Base-by-base conservation (phyloP, 2,329 filamentous ascomycete genomes). In the Fusarium tuaranense region DNA sequence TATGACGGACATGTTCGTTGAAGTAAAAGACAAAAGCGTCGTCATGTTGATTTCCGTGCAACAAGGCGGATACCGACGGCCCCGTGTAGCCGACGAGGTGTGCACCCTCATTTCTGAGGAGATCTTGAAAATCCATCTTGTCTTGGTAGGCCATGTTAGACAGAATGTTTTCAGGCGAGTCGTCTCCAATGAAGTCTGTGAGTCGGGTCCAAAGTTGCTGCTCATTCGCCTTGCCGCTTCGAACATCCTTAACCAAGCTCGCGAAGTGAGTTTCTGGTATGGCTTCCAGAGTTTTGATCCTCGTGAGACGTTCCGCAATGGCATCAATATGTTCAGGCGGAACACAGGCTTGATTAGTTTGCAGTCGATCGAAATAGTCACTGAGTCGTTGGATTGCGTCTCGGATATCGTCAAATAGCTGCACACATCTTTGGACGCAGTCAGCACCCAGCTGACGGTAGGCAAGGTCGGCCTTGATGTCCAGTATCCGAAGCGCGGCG, bases 1-100 rank as follows among this genome's bases (percentile, higher is more conserved):
- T 48, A 22, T 38, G 46, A 53, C 65, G 65, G 34, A 67, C 48
- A 36, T 63, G 46, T 14, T 63, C 30, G 22, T 67, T 63, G 36
- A 67, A 67, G 58, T 67, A 63, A 38, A 63, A 57, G 16, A 68
- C 20, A 58, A 39, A 59, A 10, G 51, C 48, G 22, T 68, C 48
- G 14, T 58, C 20, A 39, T 58, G 16, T 48, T 58, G 36, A 39
- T 51, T 63, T 18, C 48, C 46, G 32, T 58, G 48, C 65, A 68
- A 59, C 38, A 63, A 25, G 27, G 65, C 34, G 9, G 55, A 58
- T 39, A 58, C 55, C 32, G 55, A 58, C 9, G 55, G 55, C 14
- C 34, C 20, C 10, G 25, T 25, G 14, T 58, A n/a, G 34, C 34
- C 55, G 20, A 58, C 55, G 16, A 58, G 34, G 0, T 58, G 14